Evolutionary conservation across 495 filamentous ascomycete genomes (phyloP), one percentile per base, ranked within the genome.

Genomic region (Hypoxylon crocopeplum): DNA sequence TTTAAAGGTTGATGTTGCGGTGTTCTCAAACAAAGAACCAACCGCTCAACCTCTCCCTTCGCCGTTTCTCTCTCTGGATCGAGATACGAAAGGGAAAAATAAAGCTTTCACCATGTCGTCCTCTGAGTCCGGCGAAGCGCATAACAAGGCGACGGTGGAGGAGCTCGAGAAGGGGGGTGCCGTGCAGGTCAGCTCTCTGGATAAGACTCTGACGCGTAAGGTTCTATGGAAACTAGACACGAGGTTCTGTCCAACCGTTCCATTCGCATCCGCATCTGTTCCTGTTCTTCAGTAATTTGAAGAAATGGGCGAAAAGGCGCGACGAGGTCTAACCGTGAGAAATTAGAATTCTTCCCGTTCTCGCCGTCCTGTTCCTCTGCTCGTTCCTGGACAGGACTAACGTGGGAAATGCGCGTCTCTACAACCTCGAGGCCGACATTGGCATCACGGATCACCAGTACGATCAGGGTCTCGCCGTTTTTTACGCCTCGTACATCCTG

Each of bases 321-420:
- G 5, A 39, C 13, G 15, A 16, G 15, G 6, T 59, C 37, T 44
- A 54, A 59, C 55, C 16, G n/a, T 22, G 19, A 40, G 13, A 50
- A 38, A 42, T 7, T 42, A 80, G 77, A 46, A 76, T 82, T 29
- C 62, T 81, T 8, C 81, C 81, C 15, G 53, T 82, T 41, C 72
- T 84, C 36, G 72, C 77, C 7, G 53, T 81, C 19, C 64, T 81
- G 21, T 77, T 77, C 66, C 70, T 82, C 22, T 80, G 77, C 59
- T 79, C 76, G 16, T 96, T 96, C 71, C 80, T 96, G 33, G 90
- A 93, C 68, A 82, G 91, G 69, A 81, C 84, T 8, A 90, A 89
- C 62, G 88, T 93, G 27, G 92, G 92, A 37, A 96, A 96, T 75
- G 92, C 92, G 10, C 89, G 88, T 64, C 82, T 95, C 33, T 85